Evolutionary conservation across 805 yeast genomes (phyloP).

Genomic region (Myxozyma lipomycoides): DNA sequence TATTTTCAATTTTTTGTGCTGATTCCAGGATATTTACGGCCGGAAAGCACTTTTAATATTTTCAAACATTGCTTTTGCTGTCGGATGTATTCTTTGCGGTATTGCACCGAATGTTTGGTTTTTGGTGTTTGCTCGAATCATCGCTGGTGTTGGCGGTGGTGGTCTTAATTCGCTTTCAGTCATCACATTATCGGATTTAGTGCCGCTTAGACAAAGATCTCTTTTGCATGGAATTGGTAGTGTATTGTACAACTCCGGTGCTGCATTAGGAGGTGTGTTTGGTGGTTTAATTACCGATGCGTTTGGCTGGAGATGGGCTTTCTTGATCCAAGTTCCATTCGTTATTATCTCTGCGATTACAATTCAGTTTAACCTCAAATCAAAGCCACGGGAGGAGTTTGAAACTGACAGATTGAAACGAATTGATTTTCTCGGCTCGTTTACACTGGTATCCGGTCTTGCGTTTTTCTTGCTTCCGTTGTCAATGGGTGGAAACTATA

Average conservation of each 20-base stretch:
- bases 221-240: conserved; percentile 79
- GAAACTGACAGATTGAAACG: conserved; percentile 48
- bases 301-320: conserved; percentile 61
- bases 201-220: conserved; percentile 72
- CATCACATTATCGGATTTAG: conserved; percentile 69
- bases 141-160: conserved; percentile 91
- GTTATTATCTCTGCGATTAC: conserved; percentile 40
- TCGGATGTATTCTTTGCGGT: conserved; percentile 52
- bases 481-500: conserved; percentile 59
- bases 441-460: conserved; percentile 54
- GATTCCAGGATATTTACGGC: conserved; percentile 21
- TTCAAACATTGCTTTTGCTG: conserved; percentile 37
- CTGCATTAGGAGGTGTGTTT: conserved; percentile 61
- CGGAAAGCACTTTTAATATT: conserved; percentile 23
- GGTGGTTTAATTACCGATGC: conserved; percentile 51
- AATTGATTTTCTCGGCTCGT: conserved; percentile 65
- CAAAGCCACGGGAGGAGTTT: conserved; percentile 34
- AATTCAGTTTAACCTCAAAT: conserved; percentile 29
- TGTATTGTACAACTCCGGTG: conserved; percentile 71
- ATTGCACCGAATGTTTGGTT: conserved; percentile 34
- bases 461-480: conserved; percentile 60
- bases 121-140: conserved; percentile 46
- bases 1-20: too few species aligned
- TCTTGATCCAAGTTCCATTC: conserved; percentile 42
- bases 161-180: conserved; percentile 75